These are phyloP conservation scores for Pichia sp. DNA, from an alignment of 1,139 yeast species.

Conservation along the genomic window DNA sequence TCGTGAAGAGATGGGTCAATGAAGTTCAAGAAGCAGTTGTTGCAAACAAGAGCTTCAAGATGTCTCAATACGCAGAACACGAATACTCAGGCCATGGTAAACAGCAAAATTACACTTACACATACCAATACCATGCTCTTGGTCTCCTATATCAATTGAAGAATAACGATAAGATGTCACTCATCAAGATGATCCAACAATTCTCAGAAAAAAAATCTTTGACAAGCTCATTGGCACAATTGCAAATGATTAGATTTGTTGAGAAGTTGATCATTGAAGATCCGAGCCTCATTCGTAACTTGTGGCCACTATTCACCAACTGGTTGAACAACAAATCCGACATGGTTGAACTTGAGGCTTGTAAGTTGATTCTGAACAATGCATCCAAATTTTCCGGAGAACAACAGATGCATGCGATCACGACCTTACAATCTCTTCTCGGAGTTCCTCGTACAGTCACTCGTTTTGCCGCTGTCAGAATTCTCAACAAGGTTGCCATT, in stretches of 20 bases:
- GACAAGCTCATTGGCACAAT: constrained; percentile 69
- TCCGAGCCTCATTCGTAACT: constrained; percentile 44
- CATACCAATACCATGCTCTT: constrained; percentile 93
- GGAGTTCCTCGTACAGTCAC: constrained; percentile 88
- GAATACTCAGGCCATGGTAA: constrained; percentile 47
- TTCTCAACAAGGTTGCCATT: constrained; percentile 79
- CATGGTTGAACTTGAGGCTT: constrained; percentile 91
- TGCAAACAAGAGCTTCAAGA: constrained; percentile 62
- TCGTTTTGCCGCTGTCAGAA: constrained; percentile 88
- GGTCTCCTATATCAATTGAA: constrained; percentile 85
- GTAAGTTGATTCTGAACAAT: constrained; percentile 67
- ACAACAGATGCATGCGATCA: constrained; percentile 61
- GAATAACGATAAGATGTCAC: constrained; percentile 89
- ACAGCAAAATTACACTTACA: constrained; percentile 62
- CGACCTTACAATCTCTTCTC: constrained; percentile 67
- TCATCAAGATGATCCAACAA: constrained; percentile 83
- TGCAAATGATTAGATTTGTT: constrained; percentile 79
- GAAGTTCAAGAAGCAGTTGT: constrained; percentile 86
- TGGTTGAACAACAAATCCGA: constrained; percentile 82
- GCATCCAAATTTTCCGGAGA: constrained; percentile 49
- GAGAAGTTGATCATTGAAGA: constrained; percentile 61
- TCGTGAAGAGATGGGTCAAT: constrained; percentile 87
- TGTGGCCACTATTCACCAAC: constrained; percentile 57
- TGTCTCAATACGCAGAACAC: constrained; percentile 44
- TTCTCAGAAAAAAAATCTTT: constrained; percentile 50